Evolutionary conservation across 345 rosid genomes (phyloP).

Genomic region (Abelmoschus esculentus): DNA sequence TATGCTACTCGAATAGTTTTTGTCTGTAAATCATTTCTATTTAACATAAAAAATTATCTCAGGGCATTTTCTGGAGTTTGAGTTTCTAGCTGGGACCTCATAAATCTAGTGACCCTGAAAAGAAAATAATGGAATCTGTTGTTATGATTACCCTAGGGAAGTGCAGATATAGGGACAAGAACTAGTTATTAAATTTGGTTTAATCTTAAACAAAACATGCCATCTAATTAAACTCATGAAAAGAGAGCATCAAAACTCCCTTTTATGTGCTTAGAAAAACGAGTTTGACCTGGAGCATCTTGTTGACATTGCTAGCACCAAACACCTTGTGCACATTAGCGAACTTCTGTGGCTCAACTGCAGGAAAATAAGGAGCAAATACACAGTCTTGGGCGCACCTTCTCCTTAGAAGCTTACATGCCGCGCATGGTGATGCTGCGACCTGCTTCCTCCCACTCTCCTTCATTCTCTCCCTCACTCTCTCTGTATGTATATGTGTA

Average conservation of each 20-base stretch:
- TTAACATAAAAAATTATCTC: too few relatives aligned
- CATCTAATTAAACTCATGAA: not conserved
- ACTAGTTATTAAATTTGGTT: not conserved
- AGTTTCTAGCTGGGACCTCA: not conserved
- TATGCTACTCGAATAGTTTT: too few relatives aligned
- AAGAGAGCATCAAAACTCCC: not conserved
- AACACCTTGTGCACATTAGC: conserved; percentile 89
- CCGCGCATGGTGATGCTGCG: conserved; percentile 72
- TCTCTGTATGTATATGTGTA: not conserved
- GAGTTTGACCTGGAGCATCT: conserved; percentile 71
- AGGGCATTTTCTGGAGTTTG: not conserved
- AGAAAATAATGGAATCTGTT: not conserved
- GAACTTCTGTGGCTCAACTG: conserved; percentile 83
- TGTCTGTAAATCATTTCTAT: too few relatives aligned
- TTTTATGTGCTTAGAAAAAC: not conserved
- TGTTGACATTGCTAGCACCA: conserved; percentile 92
- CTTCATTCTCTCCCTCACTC: conserved; percentile 27
- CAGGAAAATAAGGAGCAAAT: conserved; percentile 87
- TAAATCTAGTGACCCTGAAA: not conserved
- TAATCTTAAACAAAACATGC: not conserved
- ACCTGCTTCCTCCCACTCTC: conserved; percentile 63
- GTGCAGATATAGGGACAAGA: not conserved
- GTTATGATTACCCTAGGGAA: not conserved
- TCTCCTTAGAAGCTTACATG: conserved; percentile 83
- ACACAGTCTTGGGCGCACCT: conserved; percentile 80